Percentiles rank a stretch among this genome's conserved stretches.
phyloP scores from a whole-genome alignment of 768 basidiomycete species.

The Cyclocybe cylindracea region DNA sequence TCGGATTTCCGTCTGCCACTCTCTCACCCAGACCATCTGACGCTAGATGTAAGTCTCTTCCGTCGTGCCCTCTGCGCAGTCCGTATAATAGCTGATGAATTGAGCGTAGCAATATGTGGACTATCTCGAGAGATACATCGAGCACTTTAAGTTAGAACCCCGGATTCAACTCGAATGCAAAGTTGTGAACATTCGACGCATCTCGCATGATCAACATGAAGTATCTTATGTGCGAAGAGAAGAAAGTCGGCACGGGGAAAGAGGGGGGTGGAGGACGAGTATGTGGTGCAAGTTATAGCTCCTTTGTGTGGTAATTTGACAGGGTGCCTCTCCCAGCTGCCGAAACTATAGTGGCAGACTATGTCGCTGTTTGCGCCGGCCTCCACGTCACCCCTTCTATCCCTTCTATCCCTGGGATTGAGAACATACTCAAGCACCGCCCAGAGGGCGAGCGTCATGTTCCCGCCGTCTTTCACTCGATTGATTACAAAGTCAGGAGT shows the following conservation, averaged over 20 bases:
- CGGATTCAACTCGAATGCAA: conserved; percentile 38
- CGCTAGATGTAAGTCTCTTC: conserved; percentile 31
- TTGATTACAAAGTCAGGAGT: conserved; percentile 46
- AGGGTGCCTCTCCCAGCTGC: conserved; percentile 17
- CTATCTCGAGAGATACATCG: conserved; percentile 49
- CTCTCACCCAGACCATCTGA: conserved; percentile 48
- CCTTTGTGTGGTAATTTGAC: neutral
- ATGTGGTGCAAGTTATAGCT: neutral
- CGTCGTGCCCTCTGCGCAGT: neutral
- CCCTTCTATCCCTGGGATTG: conserved; percentile 50
- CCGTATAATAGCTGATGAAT: neutral
- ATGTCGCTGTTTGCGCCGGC: conserved; percentile 55
- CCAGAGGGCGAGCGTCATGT: conserved; percentile 15
- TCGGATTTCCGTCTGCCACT: conserved; percentile 57
- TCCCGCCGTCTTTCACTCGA: conserved; percentile 46
- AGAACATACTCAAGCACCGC: conserved; percentile 29
- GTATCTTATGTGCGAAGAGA: conserved; percentile 11
- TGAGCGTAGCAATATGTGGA: conserved; percentile 43
- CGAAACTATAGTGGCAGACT: conserved; percentile 32
- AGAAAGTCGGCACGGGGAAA: neutral
- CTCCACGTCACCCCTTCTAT: conserved; percentile 55
- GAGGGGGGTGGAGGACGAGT: conserved; percentile 4
- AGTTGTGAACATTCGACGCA: conserved; percentile 35
- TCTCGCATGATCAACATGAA: conserved; percentile 5
- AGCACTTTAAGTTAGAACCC: conserved; percentile 38